Conservation (phyloP, 2,329 filamentous ascomycete species). For the Alternaria triticimaculans region DNA sequence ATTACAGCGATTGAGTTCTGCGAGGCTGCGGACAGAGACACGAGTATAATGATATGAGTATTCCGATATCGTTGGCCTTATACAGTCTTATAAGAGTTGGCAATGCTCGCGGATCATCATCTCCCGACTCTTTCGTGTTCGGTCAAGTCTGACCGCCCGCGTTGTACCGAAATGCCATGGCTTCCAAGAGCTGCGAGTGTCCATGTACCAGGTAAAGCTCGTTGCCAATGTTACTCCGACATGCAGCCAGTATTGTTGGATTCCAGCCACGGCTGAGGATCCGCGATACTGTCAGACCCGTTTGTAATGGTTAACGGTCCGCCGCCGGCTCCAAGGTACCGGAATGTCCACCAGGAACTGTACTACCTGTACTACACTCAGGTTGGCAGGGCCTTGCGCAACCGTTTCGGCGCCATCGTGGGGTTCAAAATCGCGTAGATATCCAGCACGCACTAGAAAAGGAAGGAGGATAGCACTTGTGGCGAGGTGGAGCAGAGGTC, state of each 20-base stretch:
- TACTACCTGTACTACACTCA: background rate
- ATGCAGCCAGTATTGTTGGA: background rate
- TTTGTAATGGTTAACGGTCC: slow-evolving; percentile 18
- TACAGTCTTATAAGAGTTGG: background rate
- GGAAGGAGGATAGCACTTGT: slow-evolving; percentile 12
- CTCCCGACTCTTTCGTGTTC: background rate
- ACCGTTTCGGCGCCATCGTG: slow-evolving; percentile 1
- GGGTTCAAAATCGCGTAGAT: slow-evolving; percentile 2
- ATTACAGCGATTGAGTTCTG: background rate
- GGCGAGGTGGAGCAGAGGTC: background rate
- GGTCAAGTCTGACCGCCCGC: background rate
- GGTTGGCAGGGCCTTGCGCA: background rate
- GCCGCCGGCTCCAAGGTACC: slow-evolving; percentile 15
- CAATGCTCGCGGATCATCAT: background rate
- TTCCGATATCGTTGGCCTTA: background rate
- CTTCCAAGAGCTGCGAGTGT: slow-evolving; percentile 22
- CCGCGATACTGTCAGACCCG: slow-evolving; percentile 7
- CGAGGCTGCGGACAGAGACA: background rate
- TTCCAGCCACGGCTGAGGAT: background rate
- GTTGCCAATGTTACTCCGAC: slow-evolving; percentile 2
- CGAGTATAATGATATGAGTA: background rate
- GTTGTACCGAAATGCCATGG: slow-evolving; percentile 17
- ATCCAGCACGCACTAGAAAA: background rate
- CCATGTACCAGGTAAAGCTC: slow-evolving; percentile 12
- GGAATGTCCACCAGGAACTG: background rate